Conservation (phyloP, 768 basidiomycete species). For the Multifurca ochricompacta region DNA sequence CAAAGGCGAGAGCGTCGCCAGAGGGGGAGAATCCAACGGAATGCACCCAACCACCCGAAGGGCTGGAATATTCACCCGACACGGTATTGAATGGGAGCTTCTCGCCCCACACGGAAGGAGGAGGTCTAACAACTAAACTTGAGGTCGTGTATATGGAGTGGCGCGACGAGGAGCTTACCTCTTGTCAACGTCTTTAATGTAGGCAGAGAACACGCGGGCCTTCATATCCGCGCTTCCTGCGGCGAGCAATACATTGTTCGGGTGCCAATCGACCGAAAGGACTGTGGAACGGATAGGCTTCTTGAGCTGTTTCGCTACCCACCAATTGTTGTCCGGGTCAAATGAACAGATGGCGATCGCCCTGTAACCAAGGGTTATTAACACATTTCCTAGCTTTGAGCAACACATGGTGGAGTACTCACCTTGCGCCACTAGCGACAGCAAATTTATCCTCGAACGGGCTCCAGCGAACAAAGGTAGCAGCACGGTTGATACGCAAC, state of each 20-base stretch:
- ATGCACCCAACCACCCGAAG: constrained; percentile 96
- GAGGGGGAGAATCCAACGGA: constrained; percentile 93
- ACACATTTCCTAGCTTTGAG: not conserved
- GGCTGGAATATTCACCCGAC: constrained; percentile 86
- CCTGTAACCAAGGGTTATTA: constrained; percentile 33
- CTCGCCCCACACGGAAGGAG: constrained; percentile 92
- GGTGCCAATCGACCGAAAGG: constrained; percentile 93
- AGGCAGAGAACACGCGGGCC: constrained; percentile 95
- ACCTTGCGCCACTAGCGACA: constrained; percentile 94
- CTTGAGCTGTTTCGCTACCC: constrained; percentile 95
- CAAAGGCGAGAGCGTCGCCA: constrained; percentile 90
- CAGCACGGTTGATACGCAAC: constrained; percentile 90
- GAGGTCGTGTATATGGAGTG: not conserved
- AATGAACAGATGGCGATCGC: constrained; percentile 96
- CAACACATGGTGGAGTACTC: constrained; percentile 17
- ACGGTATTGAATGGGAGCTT: constrained; percentile 96
- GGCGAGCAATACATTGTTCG: constrained; percentile 95
- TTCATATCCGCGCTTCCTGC: constrained; percentile 98
- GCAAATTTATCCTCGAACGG: constrained; percentile 98
- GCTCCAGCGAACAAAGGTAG: constrained; percentile 93
- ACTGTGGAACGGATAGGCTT: constrained; percentile 97
- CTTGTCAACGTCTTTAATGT: constrained; percentile 96
- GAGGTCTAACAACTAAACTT: constrained; percentile 47
- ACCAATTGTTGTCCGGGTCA: constrained; percentile 98
- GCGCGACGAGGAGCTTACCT: constrained; percentile 41